These are phyloP conservation scores for Lathyrus tuberosus DNA, from an alignment of 306 rosid genomes.

Conservation along the genomic window DNA sequence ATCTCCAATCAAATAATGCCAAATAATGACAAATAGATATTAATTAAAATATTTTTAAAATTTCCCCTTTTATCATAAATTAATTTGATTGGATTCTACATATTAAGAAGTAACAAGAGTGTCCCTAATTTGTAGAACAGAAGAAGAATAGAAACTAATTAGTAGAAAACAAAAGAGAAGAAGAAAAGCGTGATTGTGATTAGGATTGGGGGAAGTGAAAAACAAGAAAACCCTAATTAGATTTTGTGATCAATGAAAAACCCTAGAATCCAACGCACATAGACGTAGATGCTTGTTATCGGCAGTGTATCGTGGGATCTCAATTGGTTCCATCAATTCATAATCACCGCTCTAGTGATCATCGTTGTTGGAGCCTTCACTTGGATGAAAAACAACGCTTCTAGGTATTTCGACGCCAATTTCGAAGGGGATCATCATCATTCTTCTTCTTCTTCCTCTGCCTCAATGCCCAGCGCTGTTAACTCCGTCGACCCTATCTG, in stretches of 20 bases:
- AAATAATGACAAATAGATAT: too few relatives aligned
- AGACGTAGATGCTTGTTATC: slow-evolving; percentile 88
- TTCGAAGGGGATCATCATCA: slow-evolving; percentile 57
- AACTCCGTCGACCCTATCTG: slow-evolving; percentile 49
- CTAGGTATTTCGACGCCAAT: slow-evolving; percentile 86
- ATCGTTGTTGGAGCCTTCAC: slow-evolving; percentile 58
- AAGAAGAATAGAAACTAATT: not conserved
- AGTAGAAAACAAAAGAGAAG: not conserved
- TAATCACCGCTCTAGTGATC: slow-evolving; percentile 49
- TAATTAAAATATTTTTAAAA: too few relatives aligned
- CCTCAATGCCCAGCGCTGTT: slow-evolving; percentile 61
- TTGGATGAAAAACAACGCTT: slow-evolving; percentile 76
- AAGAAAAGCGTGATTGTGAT: slow-evolving; percentile 10
- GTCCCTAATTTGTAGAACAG: not conserved
- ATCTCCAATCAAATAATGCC: too few relatives aligned
- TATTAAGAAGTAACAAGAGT: too few relatives aligned
- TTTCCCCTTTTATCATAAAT: too few relatives aligned
- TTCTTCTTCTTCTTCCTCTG: slow-evolving; percentile 36
- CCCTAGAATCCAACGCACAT: slow-evolving; percentile 36
- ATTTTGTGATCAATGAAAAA: slow-evolving; percentile 34
- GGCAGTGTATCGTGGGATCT: slow-evolving; percentile 78
- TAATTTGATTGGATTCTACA: too few relatives aligned
- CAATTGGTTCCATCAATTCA: slow-evolving; percentile 76
- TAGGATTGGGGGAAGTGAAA: not conserved
- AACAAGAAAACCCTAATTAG: slow-evolving; percentile 36